A percentile compares a stretch with the other conserved stretches of the same genome.
These are phyloP conservation scores for Mortierella sp. DNA, from an alignment of 371 early-diverging fungal genomes.

Conservation along the genomic window DNA sequence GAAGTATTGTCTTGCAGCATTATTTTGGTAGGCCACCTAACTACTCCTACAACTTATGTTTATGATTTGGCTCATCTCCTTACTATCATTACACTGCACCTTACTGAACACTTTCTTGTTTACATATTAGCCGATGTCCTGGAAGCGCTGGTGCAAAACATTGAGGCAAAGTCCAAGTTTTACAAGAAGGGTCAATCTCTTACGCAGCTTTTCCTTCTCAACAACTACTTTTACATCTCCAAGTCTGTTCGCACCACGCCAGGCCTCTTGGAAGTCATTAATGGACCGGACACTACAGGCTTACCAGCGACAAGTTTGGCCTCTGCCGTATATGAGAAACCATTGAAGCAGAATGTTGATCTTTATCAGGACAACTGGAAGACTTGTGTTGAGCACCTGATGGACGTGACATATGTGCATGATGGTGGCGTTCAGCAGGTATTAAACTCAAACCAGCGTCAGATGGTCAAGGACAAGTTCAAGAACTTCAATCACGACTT, in stretches of 20 bases:
- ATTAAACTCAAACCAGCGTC: conserved; percentile 76
- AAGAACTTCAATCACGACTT: conserved; percentile 89
- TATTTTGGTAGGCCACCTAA: conserved; percentile 40
- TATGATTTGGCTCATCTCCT: background rate
- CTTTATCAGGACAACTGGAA: conserved; percentile 83
- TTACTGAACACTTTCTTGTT: background rate
- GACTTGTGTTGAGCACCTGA: conserved; percentile 75
- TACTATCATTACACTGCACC: too few relatives aligned
- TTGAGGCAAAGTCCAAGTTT: conserved; percentile 76
- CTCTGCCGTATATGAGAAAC: conserved; percentile 71
- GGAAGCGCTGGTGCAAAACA: conserved; percentile 69
- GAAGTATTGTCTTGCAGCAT: conserved; percentile 39
- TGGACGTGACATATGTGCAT: conserved; percentile 82
- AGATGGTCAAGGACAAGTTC: conserved; percentile 85
- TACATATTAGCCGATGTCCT: conserved; percentile 65
- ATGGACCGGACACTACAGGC: conserved; percentile 49
- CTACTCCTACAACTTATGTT: background rate
- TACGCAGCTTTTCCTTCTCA: conserved; percentile 80
- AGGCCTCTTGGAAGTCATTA: conserved; percentile 62
- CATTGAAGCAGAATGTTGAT: conserved; percentile 70
- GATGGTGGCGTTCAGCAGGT: conserved; percentile 73
- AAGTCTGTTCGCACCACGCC: conserved; percentile 75
- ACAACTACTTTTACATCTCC: conserved; percentile 85
- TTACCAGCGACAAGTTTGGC: conserved; percentile 32
- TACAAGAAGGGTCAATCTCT: conserved; percentile 83